Conservation (phyloP, 768 basidiomycete genomes). For the Pulveroboletus sp. region DNA sequence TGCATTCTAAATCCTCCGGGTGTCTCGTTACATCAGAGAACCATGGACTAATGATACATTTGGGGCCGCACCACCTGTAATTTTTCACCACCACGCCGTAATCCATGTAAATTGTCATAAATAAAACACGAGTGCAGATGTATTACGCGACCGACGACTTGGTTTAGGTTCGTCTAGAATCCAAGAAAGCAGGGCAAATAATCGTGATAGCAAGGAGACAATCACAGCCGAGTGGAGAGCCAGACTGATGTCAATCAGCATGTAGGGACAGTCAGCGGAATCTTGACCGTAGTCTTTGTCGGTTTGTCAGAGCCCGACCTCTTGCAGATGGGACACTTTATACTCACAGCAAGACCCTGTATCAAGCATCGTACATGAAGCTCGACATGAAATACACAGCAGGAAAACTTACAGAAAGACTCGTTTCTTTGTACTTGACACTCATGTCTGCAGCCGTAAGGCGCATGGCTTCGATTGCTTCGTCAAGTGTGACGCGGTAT, state of each 20-base stretch:
- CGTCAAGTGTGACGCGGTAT: conserved; percentile 84
- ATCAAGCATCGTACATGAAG: background rate
- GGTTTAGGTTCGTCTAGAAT: too few species aligned
- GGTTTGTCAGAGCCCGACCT: conserved; percentile 8
- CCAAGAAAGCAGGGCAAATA: background rate
- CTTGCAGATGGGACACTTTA: background rate
- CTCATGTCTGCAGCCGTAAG: conserved; percentile 94
- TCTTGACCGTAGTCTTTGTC: conserved; percentile 66
- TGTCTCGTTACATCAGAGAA: too few species aligned
- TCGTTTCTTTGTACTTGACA: conserved; percentile 93
- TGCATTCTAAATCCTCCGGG: too few species aligned
- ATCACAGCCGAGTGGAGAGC: too few species aligned
- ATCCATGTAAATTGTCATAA: too few species aligned
- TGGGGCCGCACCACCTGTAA: too few species aligned
- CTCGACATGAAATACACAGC: background rate
- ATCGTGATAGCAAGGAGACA: background rate
- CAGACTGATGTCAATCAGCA: conserved; percentile 40
- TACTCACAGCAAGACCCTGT: conserved; percentile 57
- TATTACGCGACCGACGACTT: too few species aligned
- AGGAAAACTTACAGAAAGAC: conserved; percentile 63
- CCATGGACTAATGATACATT: too few species aligned
- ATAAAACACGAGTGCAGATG: too few species aligned
- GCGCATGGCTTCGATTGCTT: conserved; percentile 94
- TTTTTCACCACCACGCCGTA: too few species aligned
- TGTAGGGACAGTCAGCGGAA: conserved; percentile 80